Base-by-base conservation (phyloP, 2,329 filamentous ascomycete species). In the Aspergillus costaricaensis region DNA sequence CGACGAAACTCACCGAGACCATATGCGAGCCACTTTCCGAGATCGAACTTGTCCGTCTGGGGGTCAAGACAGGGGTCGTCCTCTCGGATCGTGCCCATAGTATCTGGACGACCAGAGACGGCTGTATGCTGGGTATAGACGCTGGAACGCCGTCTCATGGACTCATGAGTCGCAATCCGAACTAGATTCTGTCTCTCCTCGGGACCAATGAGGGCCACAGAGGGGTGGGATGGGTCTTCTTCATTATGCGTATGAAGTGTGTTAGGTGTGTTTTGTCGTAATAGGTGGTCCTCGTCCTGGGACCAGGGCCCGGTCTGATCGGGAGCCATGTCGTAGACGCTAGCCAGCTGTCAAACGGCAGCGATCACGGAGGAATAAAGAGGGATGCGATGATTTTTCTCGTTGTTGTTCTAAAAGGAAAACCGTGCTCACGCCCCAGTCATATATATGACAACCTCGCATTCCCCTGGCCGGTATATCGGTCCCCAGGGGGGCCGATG, bases 1-100 rank as follows among this genome's bases (percentile, higher is more conserved):
- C 6, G 49, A n/a, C 32, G n/a, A 4, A 41, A 5, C 15, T 60
- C 58, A 3, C 25, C n/a, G 6, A 60, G 38, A 15, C 27, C 9
- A 9, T 48, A 47, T 19, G 32, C 56, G 25, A 60, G 39, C 58
- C 58, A 60, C n/a, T 57, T 44, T 6, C 52, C 49, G 12, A 60
- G 27, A n/a, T 57, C 43, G 23, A 60, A 60, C 2, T 56, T 41
- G 8, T 49, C 27, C 10, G 27, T 23, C 48, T 53, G 38, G 7
- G 58, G 58, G 23, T 60, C 58, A 5, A 60, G 44, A 9, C 21
- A 23, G 5, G 58, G 58, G 4, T 57, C 54, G 23, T 60, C 39
- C 9, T 52, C 56, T 14, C 47, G 30, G 15, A 58, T 52, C 1
- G 47, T 51, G 5, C 15, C 56, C 48, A 58, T 8, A 2, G 48